These are phyloP conservation scores for Zygosaccharomyces pseudorouxii DNA, from an alignment of 805 yeast species.

Conservation along the genomic window DNA sequence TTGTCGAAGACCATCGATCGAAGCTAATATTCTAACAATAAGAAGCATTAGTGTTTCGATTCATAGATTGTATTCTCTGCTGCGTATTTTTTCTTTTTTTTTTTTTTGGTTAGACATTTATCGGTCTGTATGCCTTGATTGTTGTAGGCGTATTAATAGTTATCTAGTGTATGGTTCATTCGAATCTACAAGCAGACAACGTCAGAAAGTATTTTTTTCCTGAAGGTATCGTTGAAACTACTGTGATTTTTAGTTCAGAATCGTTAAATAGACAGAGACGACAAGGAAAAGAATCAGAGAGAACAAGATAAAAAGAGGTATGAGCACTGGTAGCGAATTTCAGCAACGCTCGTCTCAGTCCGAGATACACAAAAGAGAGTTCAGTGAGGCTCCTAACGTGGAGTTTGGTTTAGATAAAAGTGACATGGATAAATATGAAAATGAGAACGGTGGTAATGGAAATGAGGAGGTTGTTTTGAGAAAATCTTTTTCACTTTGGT, in stretches of 20 bases:
- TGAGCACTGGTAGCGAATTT: background rate
- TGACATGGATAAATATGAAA: background rate
- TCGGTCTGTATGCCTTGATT: slow-evolving; percentile 5
- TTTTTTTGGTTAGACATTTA: background rate
- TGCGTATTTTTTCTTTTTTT: too few relatives aligned
- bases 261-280: background rate
- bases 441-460: background rate
- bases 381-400: slow-evolving; percentile 1
- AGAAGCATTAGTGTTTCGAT: too few relatives aligned
- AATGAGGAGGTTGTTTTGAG: slow-evolving; percentile 32
- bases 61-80: background rate
- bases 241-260: background rate
- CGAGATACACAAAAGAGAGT: slow-evolving; percentile 11
- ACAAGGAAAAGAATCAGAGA: too few relatives aligned
- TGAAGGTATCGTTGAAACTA: too few relatives aligned
- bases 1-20: background rate
- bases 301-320: background rate
- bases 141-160: slow-evolving; percentile 3
- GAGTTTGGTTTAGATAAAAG: slow-evolving; percentile 1
- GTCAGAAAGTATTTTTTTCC: background rate
- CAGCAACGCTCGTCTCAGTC: slow-evolving; percentile 2
- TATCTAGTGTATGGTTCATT: background rate
- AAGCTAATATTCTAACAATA: too few relatives aligned
- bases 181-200: background rate
- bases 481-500: slow-evolving; percentile 45